Evolutionary conservation across 495 filamentous ascomycete species (phyloP), one percentile per base, ranked within the genome.

Genomic region (Lasiosphaeris hirsuta): DNA sequence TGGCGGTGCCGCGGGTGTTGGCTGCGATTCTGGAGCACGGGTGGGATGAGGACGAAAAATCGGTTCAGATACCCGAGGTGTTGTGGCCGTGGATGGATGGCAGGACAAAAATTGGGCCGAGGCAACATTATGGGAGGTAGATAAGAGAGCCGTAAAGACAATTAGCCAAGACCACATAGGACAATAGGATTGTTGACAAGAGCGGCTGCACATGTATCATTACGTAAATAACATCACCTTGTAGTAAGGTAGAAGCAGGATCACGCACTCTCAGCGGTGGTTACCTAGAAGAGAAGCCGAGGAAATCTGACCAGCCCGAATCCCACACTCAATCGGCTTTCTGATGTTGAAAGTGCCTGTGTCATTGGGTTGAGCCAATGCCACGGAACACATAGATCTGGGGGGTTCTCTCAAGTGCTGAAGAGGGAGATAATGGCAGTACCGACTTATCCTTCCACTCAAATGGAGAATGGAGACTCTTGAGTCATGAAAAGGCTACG

Each of bases 21-120:
- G 91, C 94, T 18, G 91, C 91, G 8, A 76, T 98, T n/a, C 68
- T 98, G 70, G 94, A 98, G 79, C 90, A 95, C 66, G 87, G 92
- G 4, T 97, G 91, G 90, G 80, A 89, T 66, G 85, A 90, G 62
- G 56, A 73, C 4, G 79, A 75, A 43, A 77, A 74, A 56, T 75
- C 79, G 4, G 87, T 96, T n/a, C 71, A 49, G 7, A 78, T 97
- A 6, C 92, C 92, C 5, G 82, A 90, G 72, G 84, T 84, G 35
- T 68, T 97, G 72, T 73, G 87, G 65, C 83, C 81, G 37, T 96
- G 83, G 82, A 96, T 96, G 90, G 84, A 86, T 65, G 89, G 89
- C 0, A 70, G 79, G 67, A 83, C 87, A 54, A 78, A 74, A 60
- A 92, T 95, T 66, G 72, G 70, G 42, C 70, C 72, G 58, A 78